phyloP scores from a whole-genome alignment of 2,329 filamentous ascomycete species.

The Paecilomyces variotii region DNA sequence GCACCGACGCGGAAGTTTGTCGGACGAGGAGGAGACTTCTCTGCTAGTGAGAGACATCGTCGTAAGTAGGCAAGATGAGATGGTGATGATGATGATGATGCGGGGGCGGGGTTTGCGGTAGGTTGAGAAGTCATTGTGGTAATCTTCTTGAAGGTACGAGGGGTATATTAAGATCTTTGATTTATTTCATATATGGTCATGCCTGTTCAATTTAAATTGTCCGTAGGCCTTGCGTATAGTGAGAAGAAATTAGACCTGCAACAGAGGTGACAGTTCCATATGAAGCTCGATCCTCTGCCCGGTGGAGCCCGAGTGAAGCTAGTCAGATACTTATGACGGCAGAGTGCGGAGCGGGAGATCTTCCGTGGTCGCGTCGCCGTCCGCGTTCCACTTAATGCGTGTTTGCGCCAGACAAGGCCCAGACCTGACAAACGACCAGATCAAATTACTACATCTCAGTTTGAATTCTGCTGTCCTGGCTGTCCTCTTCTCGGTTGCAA shows the following conservation, averaged over 20 bases:
- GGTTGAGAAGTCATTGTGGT: slow-evolving; percentile 8
- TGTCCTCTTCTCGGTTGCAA: neutral
- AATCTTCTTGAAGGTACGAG: neutral
- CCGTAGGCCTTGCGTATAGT: neutral
- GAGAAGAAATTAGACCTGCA: neutral
- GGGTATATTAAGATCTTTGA: neutral
- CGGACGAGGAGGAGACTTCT: slow-evolving; percentile 72
- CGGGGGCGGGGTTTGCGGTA: slow-evolving; percentile 4
- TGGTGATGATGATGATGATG: slow-evolving; percentile 10
- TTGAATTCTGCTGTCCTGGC: neutral
- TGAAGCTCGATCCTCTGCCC: slow-evolving; percentile 6
- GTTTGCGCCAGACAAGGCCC: neutral
- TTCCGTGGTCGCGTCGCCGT: slow-evolving; percentile 6
- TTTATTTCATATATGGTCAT: neutral
- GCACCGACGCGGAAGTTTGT: slow-evolving; percentile 94
- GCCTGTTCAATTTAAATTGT: neutral
- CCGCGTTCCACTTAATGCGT: slow-evolving; percentile 13
- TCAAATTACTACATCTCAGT: neutral
- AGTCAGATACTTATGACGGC: slow-evolving; percentile 12
- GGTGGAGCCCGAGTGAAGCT: slow-evolving; percentile 15
- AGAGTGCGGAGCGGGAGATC: slow-evolving; percentile 2
- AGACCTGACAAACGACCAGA: neutral
- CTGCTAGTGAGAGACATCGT: slow-evolving; percentile 66
- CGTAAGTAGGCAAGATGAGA: slow-evolving; percentile 50
- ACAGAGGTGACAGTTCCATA: neutral